A percentile compares a stretch with the other conserved stretches of the same genome.
These are phyloP conservation scores for Leptodontidium sp. DNA, from an alignment of 2,329 filamentous ascomycete genomes.

Conservation along the genomic window DNA sequence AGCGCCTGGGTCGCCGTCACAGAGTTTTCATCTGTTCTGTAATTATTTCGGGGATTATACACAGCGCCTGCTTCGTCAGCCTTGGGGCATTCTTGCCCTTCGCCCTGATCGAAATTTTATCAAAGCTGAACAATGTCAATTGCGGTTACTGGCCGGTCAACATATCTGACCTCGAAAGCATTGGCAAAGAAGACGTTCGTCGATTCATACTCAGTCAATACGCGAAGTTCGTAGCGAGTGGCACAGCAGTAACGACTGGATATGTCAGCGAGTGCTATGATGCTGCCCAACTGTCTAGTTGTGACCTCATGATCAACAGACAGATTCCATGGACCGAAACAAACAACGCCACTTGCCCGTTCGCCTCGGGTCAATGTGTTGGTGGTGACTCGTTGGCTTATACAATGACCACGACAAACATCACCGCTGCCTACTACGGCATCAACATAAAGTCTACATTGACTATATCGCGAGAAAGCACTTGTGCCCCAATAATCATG, in stretches of 20 bases:
- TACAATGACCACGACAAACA: not conserved
- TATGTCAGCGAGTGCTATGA: not conserved
- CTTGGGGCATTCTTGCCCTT: not conserved
- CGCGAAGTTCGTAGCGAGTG: not conserved
- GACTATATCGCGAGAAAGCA: not conserved
- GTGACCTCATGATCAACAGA: not conserved
- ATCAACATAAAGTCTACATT: not conserved
- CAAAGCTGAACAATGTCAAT: not conserved
- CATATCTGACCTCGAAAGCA: not conserved
- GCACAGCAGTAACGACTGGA: not conserved
- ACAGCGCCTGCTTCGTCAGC: not conserved
- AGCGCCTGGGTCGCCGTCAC: not conserved
- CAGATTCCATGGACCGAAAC: not conserved
- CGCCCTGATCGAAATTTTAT: not conserved
- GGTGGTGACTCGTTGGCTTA: not conserved
- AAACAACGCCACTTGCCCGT: not conserved
- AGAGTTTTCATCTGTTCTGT: not conserved
- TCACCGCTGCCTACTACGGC: not conserved
- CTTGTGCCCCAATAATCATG: not conserved
- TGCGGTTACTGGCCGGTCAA: not conserved
- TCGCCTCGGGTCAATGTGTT: not conserved
- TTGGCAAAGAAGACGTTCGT: not conserved
- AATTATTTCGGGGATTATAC: not conserved
- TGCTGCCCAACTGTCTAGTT: not conserved
- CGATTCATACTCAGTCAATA: not conserved